Conservation (phyloP, 177 flowering plant species). For the Telopea speciosissima region DNA sequence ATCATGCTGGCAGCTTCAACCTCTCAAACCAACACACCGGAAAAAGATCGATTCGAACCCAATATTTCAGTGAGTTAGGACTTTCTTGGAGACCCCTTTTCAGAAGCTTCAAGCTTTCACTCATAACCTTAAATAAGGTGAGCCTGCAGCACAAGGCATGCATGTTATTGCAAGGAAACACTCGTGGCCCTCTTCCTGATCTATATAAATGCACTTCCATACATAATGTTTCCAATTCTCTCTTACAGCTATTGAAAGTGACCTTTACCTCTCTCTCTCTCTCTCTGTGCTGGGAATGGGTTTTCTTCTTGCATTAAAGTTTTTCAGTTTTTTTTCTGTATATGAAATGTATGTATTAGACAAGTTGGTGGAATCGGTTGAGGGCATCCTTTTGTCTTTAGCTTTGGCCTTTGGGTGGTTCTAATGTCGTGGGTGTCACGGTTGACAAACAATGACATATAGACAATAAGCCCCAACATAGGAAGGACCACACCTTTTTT, state of each 20-base stretch:
- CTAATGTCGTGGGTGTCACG: slow-evolving; percentile 22
- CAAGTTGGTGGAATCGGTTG: slow-evolving; percentile 32
- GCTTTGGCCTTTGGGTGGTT: slow-evolving; percentile 34
- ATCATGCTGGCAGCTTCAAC: slow-evolving; percentile 76
- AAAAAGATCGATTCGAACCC: slow-evolving; percentile 5
- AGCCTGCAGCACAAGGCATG: slow-evolving; percentile 12
- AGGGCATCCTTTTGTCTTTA: slow-evolving; percentile 35
- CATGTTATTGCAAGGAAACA: slow-evolving; percentile 12
- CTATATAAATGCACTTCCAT: slow-evolving; percentile 15
- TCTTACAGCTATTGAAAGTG: slow-evolving; percentile 39
- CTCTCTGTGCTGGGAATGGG: background rate
- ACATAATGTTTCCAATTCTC: slow-evolving; percentile 19
- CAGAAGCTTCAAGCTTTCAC: background rate
- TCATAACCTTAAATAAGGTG: background rate
- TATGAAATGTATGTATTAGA: slow-evolving; percentile 12
- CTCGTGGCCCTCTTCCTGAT: slow-evolving; percentile 18
- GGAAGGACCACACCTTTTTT: slow-evolving; percentile 29
- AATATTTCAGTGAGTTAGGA: background rate
- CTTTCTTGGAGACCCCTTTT: background rate
- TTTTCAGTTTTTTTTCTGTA: background rate
- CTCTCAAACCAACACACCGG: slow-evolving; percentile 48
- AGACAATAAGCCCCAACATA: slow-evolving; percentile 22
- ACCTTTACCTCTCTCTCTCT: slow-evolving; percentile 7
- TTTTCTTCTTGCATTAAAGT: slow-evolving; percentile 1
- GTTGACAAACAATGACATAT: slow-evolving; percentile 25